Percentiles rank a stretch among this genome's conserved stretches.
phyloP scores from a whole-genome alignment of 2,329 filamentous ascomycete species.

The Fusarium penzigii region DNA sequence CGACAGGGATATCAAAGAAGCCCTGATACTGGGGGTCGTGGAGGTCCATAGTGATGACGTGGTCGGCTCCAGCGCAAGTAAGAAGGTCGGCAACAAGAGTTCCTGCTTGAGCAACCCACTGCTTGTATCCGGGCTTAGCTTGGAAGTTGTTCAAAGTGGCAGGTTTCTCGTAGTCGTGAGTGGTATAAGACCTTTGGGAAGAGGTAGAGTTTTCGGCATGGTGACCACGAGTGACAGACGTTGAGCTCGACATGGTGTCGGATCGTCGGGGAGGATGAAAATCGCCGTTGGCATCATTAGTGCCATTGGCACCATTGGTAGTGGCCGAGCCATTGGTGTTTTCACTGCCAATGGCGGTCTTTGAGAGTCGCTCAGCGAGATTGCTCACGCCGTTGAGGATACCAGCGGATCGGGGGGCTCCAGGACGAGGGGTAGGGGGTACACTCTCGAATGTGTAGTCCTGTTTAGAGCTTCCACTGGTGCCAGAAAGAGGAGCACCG shows the following conservation, averaged over 20 bases:
- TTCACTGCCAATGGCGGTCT: conserved; percentile 58
- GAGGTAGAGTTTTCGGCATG: conserved; percentile 41
- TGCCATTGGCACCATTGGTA: conserved; percentile 28
- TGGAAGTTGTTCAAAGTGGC: conserved; percentile 61
- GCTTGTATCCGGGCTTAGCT: conserved; percentile 90
- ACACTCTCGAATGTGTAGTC: conserved; percentile 91
- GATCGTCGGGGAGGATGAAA: conserved; percentile 37
- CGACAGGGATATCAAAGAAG: conserved; percentile 98
- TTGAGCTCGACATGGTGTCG: conserved; percentile 37
- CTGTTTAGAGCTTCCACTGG: conserved; percentile 47
- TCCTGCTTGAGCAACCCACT: conserved; percentile 97
- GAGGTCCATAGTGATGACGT: conserved; percentile 97
- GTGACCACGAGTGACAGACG: conserved; percentile 39
- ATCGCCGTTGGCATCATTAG: conserved; percentile 27
- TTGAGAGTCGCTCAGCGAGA: conserved; percentile 73
- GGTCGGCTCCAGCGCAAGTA: conserved; percentile 93
- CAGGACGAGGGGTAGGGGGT: conserved; percentile 79
- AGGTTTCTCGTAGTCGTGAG: conserved; percentile 65
- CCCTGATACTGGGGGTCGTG: conserved; percentile 97
- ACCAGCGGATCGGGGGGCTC: conserved; percentile 65
- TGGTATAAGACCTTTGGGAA: conserved; percentile 55
- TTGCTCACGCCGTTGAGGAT: conserved; percentile 67
- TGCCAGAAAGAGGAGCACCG: conserved; percentile 81
- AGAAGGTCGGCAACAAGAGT: conserved; percentile 92
- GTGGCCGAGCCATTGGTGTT: conserved; percentile 10